phyloP scores from a whole-genome alignment of 306 rosid species.

The Albizia julibrissin region DNA sequence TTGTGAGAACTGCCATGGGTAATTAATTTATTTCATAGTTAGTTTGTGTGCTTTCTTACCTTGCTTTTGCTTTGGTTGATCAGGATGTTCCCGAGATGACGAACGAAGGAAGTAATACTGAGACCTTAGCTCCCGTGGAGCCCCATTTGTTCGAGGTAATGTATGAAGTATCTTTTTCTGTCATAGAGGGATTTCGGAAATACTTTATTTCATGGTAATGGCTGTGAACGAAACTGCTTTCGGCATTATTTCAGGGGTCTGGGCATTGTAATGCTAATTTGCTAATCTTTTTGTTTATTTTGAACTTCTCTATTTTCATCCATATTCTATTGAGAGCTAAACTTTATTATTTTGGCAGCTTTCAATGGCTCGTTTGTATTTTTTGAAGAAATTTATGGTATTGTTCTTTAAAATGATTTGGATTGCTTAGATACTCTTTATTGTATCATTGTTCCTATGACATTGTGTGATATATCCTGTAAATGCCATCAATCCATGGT shows the following conservation, averaged over 20 bases:
- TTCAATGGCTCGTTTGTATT: conserved; percentile 5
- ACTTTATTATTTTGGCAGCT: neutral
- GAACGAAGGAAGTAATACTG: conserved; percentile 78
- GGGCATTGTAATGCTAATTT: conserved; percentile 9
- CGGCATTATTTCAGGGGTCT: conserved; percentile 13
- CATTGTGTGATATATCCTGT: neutral
- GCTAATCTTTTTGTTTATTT: neutral
- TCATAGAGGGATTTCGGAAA: neutral
- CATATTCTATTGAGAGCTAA: conserved; percentile 15
- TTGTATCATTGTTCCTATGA: neutral
- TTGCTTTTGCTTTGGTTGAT: conserved; percentile 21
- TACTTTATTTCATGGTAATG: neutral
- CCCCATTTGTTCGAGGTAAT: conserved; percentile 75
- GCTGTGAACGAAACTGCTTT: conserved; percentile 3
- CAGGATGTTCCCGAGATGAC: conserved; percentile 62
- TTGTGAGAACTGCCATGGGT: conserved; percentile 1
- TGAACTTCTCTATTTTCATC: conserved; percentile 5
- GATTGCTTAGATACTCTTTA: neutral
- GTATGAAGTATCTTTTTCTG: neutral
- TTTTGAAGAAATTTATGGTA: neutral
- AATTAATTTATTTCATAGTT: neutral
- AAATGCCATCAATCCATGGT: neutral
- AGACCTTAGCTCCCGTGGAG: conserved; percentile 61
- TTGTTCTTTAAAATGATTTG: neutral
- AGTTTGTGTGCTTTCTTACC: conserved; percentile 1